These are phyloP conservation scores for Coniferiporia weirii DNA, from an alignment of 1,284 basidiomycete genomes.

Conservation along the genomic window DNA sequence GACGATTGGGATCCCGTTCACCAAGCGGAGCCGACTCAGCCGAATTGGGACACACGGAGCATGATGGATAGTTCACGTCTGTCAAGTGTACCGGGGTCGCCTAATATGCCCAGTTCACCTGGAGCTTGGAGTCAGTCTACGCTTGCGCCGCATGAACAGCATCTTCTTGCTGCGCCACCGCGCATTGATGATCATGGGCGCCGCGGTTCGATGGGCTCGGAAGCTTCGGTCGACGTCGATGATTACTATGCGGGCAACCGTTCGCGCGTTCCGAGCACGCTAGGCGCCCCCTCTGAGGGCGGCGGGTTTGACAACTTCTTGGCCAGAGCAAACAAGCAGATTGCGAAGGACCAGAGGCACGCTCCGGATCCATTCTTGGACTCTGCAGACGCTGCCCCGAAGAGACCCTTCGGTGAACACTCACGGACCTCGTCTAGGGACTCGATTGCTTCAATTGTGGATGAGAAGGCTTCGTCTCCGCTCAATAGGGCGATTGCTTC, in stretches of 20 bases:
- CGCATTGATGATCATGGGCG: conserved; percentile 27
- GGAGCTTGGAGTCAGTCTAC: conserved; percentile 54
- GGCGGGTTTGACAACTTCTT: conserved; percentile 73
- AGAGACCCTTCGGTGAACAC: conserved; percentile 73
- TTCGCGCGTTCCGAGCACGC: conserved; percentile 13
- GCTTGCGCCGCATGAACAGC: conserved; percentile 32
- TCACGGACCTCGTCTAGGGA: conserved; percentile 79
- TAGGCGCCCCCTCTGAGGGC: conserved; percentile 21
- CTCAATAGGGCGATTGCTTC: conserved; percentile 89
- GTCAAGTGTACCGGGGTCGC: conserved; percentile 20
- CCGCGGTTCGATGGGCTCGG: conserved; percentile 43
- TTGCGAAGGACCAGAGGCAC: conserved; percentile 70
- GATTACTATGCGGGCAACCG: conserved; percentile 44
- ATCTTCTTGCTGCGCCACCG: conserved; percentile 30
- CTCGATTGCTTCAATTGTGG: conserved; percentile 83
- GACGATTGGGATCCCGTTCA: conserved; percentile 55
- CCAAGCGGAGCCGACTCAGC: conserved; percentile 45
- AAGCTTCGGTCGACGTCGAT: conserved; percentile 46
- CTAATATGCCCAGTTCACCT: conserved; percentile 37
- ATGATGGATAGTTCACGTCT: conserved; percentile 30
- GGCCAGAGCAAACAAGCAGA: conserved; percentile 76
- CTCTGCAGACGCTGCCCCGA: conserved; percentile 44
- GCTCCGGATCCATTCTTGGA: conserved; percentile 84
- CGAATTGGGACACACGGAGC: conserved; percentile 46
- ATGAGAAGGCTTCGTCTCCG: conserved; percentile 84